A percentile compares a stretch with the other conserved stretches of the same genome.
Conservation (phyloP, 331 rosid genomes). For the Quercus lobata region DNA sequence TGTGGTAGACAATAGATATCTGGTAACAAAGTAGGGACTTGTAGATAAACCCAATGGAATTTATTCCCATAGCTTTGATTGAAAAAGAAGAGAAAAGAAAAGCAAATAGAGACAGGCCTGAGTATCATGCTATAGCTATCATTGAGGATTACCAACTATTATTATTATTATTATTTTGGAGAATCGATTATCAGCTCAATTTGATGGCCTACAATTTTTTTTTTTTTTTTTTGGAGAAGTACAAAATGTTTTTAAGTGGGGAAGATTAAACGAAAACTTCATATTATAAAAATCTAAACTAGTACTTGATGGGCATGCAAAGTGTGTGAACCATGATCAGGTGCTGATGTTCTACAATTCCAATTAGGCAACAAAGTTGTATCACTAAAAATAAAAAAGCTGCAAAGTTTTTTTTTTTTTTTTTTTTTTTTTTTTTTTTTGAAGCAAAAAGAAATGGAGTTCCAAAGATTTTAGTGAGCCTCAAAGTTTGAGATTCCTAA, state of each 20-base stretch:
- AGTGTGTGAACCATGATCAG: not conserved
- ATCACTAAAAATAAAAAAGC: not conserved
- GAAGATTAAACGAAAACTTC: not conserved
- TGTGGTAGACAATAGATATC: not conserved
- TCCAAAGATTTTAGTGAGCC: no score
- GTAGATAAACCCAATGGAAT: slow-evolving; percentile 3
- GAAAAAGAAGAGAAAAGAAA: not conserved
- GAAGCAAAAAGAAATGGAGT: no score
- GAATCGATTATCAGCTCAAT: not conserved
- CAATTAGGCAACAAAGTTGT: not conserved
- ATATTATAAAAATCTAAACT: not conserved
- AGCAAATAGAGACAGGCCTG: no score
- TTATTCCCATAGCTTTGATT: slow-evolving; percentile 24
- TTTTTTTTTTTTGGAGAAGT: not conserved
- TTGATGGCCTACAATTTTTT: not conserved
- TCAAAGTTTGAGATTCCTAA: not conserved
- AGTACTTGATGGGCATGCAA: not conserved
- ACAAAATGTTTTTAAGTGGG: not conserved
- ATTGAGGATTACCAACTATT: not conserved
- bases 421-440: no score
- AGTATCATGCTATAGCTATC: not conserved
- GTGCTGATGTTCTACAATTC: no score
- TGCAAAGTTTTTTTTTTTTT: not conserved
- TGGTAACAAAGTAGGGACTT: not conserved
- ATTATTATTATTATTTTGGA: no score